Evolutionary conservation across 1,139 yeast species (phyloP).

Genomic region (Debaryomyces coudertii): DNA sequence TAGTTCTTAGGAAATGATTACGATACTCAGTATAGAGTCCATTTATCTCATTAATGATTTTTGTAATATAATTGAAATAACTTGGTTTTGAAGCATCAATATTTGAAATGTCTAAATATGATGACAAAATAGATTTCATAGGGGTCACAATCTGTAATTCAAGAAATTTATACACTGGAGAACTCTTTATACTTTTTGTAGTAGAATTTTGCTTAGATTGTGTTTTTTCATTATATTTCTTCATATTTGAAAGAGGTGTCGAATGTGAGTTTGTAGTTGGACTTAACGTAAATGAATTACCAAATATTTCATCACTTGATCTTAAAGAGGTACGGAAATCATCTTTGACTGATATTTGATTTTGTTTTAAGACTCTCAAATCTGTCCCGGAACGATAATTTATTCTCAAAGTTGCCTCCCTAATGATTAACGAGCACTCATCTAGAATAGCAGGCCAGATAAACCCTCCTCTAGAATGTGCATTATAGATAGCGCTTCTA

Average conservation of each 20-base stretch:
- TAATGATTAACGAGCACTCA: constrained; percentile 60
- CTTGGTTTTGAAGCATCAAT: neutral
- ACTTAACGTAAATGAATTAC: constrained; percentile 18
- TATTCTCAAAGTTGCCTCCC: constrained; percentile 46
- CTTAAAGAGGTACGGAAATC: constrained; percentile 7
- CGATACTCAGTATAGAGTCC: constrained; percentile 17
- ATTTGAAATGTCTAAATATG: constrained; percentile 12
- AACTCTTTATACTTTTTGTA: constrained; percentile 2
- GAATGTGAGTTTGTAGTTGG: constrained; percentile 9
- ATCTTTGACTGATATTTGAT: constrained; percentile 16
- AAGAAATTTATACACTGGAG: constrained; percentile 13
- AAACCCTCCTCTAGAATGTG: constrained; percentile 47
- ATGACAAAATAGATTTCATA: constrained; percentile 15
- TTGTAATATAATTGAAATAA: neutral
- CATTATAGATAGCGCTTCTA: constrained; percentile 57
- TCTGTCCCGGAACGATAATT: constrained; percentile 39
- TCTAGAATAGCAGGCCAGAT: constrained; percentile 62
- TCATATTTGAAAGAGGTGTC: constrained; percentile 6
- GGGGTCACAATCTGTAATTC: constrained; percentile 19
- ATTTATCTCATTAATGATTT: constrained; percentile 9
- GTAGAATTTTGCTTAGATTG: neutral
- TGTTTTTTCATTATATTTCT: constrained; percentile 5
- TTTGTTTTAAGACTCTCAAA: constrained; percentile 30
- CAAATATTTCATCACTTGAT: constrained; percentile 12
- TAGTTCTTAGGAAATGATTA: constrained; percentile 29